A percentile compares a stretch with the other conserved stretches of the same genome.
phyloP scores from a whole-genome alignment of 139 green algal genomes.

The Pedinophyceae sp. region DNA sequence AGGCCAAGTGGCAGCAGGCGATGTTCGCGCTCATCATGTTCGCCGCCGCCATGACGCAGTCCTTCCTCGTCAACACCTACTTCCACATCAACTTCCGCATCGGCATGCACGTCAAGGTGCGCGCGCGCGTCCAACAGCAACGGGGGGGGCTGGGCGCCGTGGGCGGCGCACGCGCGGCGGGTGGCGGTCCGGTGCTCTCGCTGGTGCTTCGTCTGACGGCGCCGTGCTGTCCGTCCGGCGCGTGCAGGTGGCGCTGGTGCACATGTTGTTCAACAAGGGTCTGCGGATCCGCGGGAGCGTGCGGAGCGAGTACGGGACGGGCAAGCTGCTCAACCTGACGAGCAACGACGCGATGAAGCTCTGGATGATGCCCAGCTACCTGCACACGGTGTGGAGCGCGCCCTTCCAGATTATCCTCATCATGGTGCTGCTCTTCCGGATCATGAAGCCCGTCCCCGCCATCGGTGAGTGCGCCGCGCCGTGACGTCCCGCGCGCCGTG shows the following conservation, averaged over 20 bases:
- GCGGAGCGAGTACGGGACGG: constrained; percentile 35
- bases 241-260: constrained; percentile 38
- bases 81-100: constrained; percentile 71
- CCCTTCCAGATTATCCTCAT: constrained; percentile 28
- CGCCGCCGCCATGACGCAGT: constrained; percentile 29
- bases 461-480: too few species aligned
- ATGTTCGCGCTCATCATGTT: constrained; percentile 17
- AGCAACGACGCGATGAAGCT: constrained; percentile 76
- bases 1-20: background rate
- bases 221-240: too few species aligned
- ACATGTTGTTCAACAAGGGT: constrained; percentile 60
- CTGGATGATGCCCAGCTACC: constrained; percentile 49
- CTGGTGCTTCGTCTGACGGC: too few species aligned
- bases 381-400: constrained; percentile 71
- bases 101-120: constrained; percentile 47
- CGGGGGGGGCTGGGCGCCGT: too few species aligned
- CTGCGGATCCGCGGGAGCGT: constrained; percentile 40
- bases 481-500: too few species aligned
- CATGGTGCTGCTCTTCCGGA: constrained; percentile 10
- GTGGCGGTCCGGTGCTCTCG: too few species aligned
- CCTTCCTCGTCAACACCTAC: constrained; percentile 58
- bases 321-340: constrained; percentile 59
- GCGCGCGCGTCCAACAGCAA: too few species aligned
- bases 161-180: too few species aligned
- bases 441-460: constrained; percentile 44